Conservation (phyloP, 257 asterid genomes). For the Paraleonurus japonicus region DNA sequence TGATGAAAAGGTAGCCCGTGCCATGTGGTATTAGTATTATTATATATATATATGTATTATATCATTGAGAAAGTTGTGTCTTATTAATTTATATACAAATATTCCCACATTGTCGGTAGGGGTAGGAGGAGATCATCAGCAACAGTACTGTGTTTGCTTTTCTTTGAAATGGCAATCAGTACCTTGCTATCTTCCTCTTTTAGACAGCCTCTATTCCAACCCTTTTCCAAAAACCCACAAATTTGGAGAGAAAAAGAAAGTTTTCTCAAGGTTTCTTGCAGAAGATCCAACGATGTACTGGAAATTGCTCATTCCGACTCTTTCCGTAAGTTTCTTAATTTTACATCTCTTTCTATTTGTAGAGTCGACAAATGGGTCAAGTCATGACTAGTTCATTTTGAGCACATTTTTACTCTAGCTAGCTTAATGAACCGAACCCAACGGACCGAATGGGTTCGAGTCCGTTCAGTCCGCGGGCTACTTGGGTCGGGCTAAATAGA, state of each 20-base stretch:
- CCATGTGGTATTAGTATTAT: too few relatives aligned
- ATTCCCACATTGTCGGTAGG: neutral
- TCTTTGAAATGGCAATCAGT: neutral
- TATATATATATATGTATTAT: neutral
- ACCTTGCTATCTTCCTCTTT: neutral
- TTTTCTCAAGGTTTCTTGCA: slow-evolving; percentile 8
- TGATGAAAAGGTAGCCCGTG: too few relatives aligned
- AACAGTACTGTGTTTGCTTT: neutral
- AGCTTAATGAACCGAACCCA: too few relatives aligned
- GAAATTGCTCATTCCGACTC: neutral
- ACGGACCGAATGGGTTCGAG: too few relatives aligned
- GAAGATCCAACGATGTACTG: neutral
- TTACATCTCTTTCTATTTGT: too few relatives aligned
- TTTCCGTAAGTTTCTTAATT: neutral
- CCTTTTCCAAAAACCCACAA: neutral
- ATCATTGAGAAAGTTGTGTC: neutral
- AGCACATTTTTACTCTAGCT: too few relatives aligned
- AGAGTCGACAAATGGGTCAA: too few relatives aligned
- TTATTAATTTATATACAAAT: neutral
- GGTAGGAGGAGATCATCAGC: neutral
- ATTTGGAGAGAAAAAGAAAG: neutral
- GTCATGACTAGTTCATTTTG: too few relatives aligned
- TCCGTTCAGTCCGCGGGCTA: too few relatives aligned
- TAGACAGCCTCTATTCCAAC: neutral
- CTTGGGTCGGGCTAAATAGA: too few relatives aligned